A percentile compares a stretch with the other conserved stretches of the same genome.
Evolutionary conservation across 2,329 filamentous ascomycete species (phyloP).

Genomic region (Fusarium sp.): DNA sequence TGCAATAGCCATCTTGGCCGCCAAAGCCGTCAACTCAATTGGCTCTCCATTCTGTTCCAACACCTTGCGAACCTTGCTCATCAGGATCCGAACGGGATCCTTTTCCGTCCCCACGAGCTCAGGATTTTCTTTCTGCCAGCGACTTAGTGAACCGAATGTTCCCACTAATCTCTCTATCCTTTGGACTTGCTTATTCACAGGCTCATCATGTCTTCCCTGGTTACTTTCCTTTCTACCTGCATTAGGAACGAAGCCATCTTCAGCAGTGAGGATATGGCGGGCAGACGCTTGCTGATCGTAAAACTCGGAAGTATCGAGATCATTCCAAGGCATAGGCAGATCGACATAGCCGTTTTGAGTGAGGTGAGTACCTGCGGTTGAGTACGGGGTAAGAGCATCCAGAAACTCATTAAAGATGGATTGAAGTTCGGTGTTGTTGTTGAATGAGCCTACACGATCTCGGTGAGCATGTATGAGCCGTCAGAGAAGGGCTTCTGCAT

Average conservation of each 20-base stretch:
- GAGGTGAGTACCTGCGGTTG: neutral
- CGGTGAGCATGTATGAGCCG: rapidly evolving
- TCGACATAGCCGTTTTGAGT: neutral
- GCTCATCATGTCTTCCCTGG: rapidly evolving
- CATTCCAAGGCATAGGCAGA: constrained; percentile 7
- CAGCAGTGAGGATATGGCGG: neutral
- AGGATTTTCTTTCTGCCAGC: constrained; percentile 2
- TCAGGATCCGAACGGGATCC: neutral
- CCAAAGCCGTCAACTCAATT: neutral
- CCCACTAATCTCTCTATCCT: neutral
- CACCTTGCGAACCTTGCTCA: neutral
- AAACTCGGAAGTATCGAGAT: neutral
- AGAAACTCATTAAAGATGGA: neutral
- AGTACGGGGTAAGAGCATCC: neutral
- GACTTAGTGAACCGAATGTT: neutral
- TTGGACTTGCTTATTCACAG: neutral
- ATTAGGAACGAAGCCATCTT: neutral
- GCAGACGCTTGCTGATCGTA: neutral
- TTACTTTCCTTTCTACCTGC: rapidly evolving
- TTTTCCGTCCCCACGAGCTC: neutral
- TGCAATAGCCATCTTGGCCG: neutral
- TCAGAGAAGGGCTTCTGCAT: rapidly evolving
- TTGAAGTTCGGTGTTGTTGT: neutral
- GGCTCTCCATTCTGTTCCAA: neutral
- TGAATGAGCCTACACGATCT: rapidly evolving